Conservation (phyloP, 2,329 filamentous ascomycete genomes). For the Colletotrichum lindemuthianum region DNA sequence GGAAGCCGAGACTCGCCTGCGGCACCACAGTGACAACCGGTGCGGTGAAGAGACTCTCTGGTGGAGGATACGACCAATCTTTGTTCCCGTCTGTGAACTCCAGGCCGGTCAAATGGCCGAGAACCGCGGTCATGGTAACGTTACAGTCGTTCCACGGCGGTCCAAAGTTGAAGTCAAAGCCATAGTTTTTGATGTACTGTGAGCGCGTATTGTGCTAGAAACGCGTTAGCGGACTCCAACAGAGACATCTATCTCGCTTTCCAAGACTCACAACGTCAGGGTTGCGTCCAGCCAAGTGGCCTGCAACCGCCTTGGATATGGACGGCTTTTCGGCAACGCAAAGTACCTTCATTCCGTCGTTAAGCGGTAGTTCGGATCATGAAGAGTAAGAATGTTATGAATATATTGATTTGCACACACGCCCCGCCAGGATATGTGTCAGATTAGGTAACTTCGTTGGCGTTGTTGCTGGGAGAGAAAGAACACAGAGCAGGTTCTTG, state of each 20-base stretch:
- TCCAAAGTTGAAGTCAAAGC: conserved; percentile 89
- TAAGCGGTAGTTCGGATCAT: neutral
- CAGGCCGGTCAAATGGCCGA: conserved; percentile 84
- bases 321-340: conserved; percentile 80
- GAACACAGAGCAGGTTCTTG: no score
- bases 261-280: conserved; percentile 71
- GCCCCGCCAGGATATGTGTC: no score
- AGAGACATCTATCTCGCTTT: conserved; percentile 5
- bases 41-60: conserved; percentile 82
- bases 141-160: conserved; percentile 81
- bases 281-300: conserved; percentile 83
- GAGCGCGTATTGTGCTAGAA: conserved; percentile 73
- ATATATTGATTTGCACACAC: no score
- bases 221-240: conserved; percentile 37
- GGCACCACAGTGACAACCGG: conserved; percentile 76
- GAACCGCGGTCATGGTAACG: conserved; percentile 94
- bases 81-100: conserved; percentile 81
- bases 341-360: conserved; percentile 60
- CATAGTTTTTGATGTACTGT: conserved; percentile 92
- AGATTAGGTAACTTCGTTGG: no score
- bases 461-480: no score
- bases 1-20: conserved; percentile 58
- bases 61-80: conserved; percentile 84
- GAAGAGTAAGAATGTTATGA: no score
- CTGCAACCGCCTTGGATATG: conserved; percentile 93